phyloP scores from a whole-genome alignment of 768 basidiomycete genomes.

The Tulasnella sp. region DNA sequence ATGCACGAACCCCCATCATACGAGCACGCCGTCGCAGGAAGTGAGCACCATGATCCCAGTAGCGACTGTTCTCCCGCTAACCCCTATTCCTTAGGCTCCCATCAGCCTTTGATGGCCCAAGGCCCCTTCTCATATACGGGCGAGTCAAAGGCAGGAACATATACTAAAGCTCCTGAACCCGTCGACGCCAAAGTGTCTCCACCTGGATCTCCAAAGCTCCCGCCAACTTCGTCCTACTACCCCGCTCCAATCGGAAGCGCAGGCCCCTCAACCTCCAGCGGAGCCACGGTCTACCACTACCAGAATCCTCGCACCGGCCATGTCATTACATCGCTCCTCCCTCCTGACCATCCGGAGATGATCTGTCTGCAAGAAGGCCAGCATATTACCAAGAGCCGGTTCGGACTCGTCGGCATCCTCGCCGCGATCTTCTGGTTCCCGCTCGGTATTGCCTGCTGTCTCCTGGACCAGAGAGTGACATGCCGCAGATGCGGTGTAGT shows the following conservation, averaged over 20 bases:
- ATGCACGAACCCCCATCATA: conserved; percentile 32
- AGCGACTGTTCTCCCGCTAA: background rate
- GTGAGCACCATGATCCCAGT: background rate
- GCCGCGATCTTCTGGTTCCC: conserved; percentile 88
- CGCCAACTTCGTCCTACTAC: background rate
- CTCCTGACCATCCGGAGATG: conserved; percentile 84
- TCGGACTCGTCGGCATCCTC: conserved; percentile 74
- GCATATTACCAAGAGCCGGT: conserved; percentile 67
- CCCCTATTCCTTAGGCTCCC: conserved; percentile 23
- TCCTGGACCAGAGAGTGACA: conserved; percentile 70
- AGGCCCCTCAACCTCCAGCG: conserved; percentile 1
- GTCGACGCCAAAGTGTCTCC: conserved; percentile 7
- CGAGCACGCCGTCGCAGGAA: conserved; percentile 22
- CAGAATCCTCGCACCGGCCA: conserved; percentile 63
- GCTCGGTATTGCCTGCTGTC: conserved; percentile 73
- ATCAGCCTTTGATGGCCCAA: conserved; percentile 4
- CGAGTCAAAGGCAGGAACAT: background rate
- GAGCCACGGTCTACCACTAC: conserved; percentile 63
- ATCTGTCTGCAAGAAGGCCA: conserved; percentile 74
- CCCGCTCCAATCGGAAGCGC: background rate
- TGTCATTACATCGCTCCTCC: conserved; percentile 62
- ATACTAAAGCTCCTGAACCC: background rate
- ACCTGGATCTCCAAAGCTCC: background rate
- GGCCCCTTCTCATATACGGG: conserved; percentile 2
- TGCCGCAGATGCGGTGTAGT: conserved; percentile 23